These are phyloP conservation scores for Castanea mollissima DNA, from an alignment of 306 rosid species.

Conservation along the genomic window DNA sequence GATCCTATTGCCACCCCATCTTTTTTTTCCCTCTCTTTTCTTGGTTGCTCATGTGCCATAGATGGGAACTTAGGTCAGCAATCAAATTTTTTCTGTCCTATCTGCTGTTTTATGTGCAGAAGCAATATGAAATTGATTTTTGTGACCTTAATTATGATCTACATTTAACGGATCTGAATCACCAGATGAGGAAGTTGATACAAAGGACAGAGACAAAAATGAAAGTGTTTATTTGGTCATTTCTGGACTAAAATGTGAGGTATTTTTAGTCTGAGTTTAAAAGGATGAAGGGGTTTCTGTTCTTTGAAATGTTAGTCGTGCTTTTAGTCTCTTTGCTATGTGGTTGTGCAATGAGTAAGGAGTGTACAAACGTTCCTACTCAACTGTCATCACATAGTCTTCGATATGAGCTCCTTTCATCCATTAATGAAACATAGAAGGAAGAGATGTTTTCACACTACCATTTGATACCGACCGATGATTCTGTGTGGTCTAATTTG, in stretches of 20 bases:
- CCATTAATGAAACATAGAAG: constrained; percentile 61
- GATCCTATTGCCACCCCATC: background rate
- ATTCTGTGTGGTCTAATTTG: constrained; percentile 63
- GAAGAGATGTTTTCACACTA: constrained; percentile 50
- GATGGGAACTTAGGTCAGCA: background rate
- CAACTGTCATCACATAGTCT: constrained; percentile 56
- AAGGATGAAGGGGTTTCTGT: constrained; percentile 38
- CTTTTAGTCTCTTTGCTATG: constrained; percentile 28
- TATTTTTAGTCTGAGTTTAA: constrained; percentile 6
- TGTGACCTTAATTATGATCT: constrained; percentile 62
- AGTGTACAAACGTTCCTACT: constrained; percentile 66
- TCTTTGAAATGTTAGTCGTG: constrained; percentile 16
- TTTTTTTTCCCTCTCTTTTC: background rate
- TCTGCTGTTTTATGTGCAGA: background rate
- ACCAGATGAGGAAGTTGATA: constrained; percentile 55
- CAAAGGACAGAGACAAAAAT: constrained; percentile 40
- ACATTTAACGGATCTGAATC: constrained; percentile 55
- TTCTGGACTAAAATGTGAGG: constrained; percentile 1
- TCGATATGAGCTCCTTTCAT: constrained; percentile 32
- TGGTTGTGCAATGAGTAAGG: constrained; percentile 42
- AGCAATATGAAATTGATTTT: constrained; percentile 12
- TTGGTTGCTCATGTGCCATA: background rate
- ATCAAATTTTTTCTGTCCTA: background rate
- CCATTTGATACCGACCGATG: constrained; percentile 78
- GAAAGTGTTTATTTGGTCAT: constrained; percentile 33